Evolutionary conservation across 305 asterid genomes (phyloP).

Genomic region (Fraxinus albicans): DNA sequence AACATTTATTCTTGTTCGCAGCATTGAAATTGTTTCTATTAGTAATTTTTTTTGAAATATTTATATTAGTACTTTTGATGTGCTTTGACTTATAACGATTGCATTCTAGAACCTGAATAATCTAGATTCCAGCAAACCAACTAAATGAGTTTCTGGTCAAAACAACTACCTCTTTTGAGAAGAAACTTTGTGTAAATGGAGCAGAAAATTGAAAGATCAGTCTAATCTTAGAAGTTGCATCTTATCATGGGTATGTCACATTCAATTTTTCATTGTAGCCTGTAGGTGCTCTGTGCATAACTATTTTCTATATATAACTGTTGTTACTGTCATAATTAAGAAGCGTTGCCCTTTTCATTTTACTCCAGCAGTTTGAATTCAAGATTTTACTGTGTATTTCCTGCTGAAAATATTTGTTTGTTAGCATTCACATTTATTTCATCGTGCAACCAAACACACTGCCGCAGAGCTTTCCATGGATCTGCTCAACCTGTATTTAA

Average conservation of each 20-base stretch:
- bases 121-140: background rate
- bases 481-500: conserved; percentile 16
- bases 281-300: background rate
- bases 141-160: background rate
- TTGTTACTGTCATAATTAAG: background rate
- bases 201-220: background rate
- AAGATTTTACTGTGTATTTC: conserved; percentile 1
- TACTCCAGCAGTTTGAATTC: background rate
- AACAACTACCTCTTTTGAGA: background rate
- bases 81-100: background rate
- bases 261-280: background rate
- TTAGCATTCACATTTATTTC: conserved; percentile 9
- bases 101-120: background rate
- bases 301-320: background rate
- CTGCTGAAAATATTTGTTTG: conserved; percentile 13
- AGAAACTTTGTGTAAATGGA: background rate
- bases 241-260: background rate
- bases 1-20: background rate
- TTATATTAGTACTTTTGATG: background rate
- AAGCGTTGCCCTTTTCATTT: background rate
- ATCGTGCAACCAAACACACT: conserved; percentile 18
- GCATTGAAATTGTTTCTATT: background rate
- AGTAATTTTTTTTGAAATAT: background rate
- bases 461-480: conserved; percentile 7
- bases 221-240: background rate